These are phyloP conservation scores for Phaffomyces opuntiae DNA, from an alignment of 805 yeast genomes.

Conservation along the genomic window DNA sequence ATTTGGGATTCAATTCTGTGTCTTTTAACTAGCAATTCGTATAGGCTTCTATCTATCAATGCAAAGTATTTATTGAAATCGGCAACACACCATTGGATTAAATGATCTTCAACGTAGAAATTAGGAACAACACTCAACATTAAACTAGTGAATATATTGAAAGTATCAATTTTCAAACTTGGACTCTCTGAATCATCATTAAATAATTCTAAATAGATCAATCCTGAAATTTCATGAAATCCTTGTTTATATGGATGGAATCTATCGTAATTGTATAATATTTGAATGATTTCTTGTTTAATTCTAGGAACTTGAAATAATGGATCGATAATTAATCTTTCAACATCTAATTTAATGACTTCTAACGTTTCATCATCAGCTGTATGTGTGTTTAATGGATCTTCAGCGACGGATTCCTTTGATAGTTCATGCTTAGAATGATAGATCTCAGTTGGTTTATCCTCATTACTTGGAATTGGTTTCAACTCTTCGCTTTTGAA, in stretches of 20 bases:
- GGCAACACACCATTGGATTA: slow-evolving; percentile 36
- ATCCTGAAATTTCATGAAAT: slow-evolving; percentile 43
- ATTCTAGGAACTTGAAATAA: slow-evolving; percentile 11
- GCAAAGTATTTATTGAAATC: slow-evolving; percentile 34
- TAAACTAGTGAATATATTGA: slow-evolving; percentile 38
- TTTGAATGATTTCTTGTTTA: slow-evolving; percentile 17
- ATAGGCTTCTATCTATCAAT: slow-evolving; percentile 41
- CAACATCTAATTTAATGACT: slow-evolving; percentile 22
- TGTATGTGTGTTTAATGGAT: slow-evolving; percentile 6
- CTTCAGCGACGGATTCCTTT: background rate
- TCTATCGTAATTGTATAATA: slow-evolving; percentile 20
- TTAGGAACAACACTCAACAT: slow-evolving; percentile 35
- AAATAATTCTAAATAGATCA: slow-evolving; percentile 35
- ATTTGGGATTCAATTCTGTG: slow-evolving; percentile 41
- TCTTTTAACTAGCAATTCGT: slow-evolving; percentile 36
- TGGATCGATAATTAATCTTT: slow-evolving; percentile 21
- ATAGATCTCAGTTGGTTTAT: background rate
- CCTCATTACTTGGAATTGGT: slow-evolving; percentile 6
- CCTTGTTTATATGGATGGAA: slow-evolving; percentile 39
- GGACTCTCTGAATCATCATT: slow-evolving; percentile 26
- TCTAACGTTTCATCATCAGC: slow-evolving; percentile 13
- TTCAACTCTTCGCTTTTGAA: slow-evolving; percentile 15
- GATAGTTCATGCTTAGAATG: slow-evolving; percentile 5
- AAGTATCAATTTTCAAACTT: slow-evolving; percentile 28
- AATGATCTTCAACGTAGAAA: slow-evolving; percentile 35